Conservation (phyloP, 1,284 basidiomycete genomes). For the Trichosporon coremiiforme region DNA sequence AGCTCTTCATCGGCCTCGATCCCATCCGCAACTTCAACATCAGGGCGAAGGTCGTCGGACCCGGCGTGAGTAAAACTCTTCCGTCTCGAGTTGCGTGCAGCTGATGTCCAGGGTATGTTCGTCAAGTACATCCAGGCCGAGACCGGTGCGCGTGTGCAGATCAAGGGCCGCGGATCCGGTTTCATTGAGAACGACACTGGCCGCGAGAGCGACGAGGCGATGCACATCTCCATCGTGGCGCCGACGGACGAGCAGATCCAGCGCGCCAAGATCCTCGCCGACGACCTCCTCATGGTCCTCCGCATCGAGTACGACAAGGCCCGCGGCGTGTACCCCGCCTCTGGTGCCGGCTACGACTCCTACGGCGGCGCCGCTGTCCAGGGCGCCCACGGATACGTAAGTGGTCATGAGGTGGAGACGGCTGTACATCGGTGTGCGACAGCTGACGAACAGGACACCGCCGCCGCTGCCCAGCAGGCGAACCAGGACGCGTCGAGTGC, state of each 20-base stretch:
- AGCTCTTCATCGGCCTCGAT: constrained; percentile 82
- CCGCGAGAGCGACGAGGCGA: constrained; percentile 83
- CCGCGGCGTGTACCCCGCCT: constrained; percentile 44
- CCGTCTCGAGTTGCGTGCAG: background rate
- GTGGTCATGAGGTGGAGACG: constrained; percentile 44
- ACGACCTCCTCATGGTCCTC: constrained; percentile 85
- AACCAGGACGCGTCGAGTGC: constrained; percentile 50
- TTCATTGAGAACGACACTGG: constrained; percentile 95
- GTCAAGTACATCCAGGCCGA: constrained; percentile 98
- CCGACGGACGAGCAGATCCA: constrained; percentile 85
- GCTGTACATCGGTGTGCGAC: no score
- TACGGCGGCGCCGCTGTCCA: constrained; percentile 57
- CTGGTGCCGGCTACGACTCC: constrained; percentile 62
- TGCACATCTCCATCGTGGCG: constrained; percentile 92
- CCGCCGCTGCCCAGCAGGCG: constrained; percentile 60
- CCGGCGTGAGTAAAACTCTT: constrained; percentile 64
- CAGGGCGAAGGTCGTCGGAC: constrained; percentile 94
- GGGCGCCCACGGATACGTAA: constrained; percentile 72
- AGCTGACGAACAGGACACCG: constrained; percentile 45
- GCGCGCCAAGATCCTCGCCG: constrained; percentile 81
- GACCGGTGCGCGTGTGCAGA: constrained; percentile 95
- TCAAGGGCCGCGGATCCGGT: constrained; percentile 92
- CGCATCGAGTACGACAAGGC: constrained; percentile 83
- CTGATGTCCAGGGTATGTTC: constrained; percentile 73
- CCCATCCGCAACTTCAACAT: constrained; percentile 95